A percentile compares a stretch with the other conserved stretches of the same genome.
Conservation (phyloP, 2,329 filamentous ascomycete species). For the Metarhizium humberi region DNA sequence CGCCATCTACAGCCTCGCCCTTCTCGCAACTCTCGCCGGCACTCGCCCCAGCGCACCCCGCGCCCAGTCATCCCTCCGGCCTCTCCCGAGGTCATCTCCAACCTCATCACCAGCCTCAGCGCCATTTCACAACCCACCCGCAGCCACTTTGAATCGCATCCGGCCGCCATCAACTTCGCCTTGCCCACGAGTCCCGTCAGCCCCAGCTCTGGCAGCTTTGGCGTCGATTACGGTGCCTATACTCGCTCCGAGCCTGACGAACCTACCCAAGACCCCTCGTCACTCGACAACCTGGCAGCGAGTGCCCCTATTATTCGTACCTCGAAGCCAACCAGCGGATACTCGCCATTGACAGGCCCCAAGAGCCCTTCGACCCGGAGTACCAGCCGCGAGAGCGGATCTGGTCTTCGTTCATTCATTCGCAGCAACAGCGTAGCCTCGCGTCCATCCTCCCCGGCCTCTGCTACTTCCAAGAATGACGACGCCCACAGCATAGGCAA, state of each 20-base stretch:
- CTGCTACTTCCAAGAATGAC: conserved; percentile 44
- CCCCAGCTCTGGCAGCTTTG: conserved; percentile 45
- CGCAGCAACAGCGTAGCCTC: conserved; percentile 35
- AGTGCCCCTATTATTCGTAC: conserved; percentile 69
- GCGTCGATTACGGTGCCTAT: conserved; percentile 65
- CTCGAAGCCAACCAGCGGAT: conserved; percentile 69
- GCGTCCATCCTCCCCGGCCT: conserved; percentile 51
- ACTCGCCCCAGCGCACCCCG: conserved; percentile 6
- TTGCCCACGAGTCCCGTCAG: conserved; percentile 26
- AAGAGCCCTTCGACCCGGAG: conserved; percentile 40
- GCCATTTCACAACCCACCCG: conserved; percentile 59
- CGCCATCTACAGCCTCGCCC: conserved; percentile 4
- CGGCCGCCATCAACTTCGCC: conserved; percentile 30
- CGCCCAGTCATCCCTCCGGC: conserved; percentile 28
- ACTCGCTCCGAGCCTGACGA: conserved; percentile 41
- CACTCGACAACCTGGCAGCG: conserved; percentile 52
- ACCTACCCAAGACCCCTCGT: conserved; percentile 33
- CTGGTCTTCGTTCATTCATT: conserved; percentile 52
- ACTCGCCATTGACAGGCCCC: conserved; percentile 59
- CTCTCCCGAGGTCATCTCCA: conserved; percentile 62
- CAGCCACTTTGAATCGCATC: conserved; percentile 57
- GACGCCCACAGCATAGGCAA: conserved; percentile 55
- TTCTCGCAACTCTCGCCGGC: conserved; percentile 4
- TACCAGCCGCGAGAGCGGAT: conserved; percentile 37
- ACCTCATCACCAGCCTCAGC: conserved; percentile 59